Evolutionary conservation across 2,329 filamentous ascomycete species (phyloP).

Genomic region (Chalara sp.): DNA sequence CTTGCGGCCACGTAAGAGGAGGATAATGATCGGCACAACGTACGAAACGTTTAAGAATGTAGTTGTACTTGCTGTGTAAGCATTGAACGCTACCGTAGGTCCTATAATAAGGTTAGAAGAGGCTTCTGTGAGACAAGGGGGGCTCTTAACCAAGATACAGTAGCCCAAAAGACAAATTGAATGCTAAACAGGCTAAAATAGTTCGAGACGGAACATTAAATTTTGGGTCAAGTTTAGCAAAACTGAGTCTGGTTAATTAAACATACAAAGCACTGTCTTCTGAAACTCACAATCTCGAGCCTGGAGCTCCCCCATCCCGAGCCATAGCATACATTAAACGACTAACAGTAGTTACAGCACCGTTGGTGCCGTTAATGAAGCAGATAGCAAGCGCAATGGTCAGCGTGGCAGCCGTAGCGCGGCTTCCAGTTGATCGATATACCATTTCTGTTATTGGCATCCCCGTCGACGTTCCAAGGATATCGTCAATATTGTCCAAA

Average conservation of each 20-base stretch:
- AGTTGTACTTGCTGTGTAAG: conserved; percentile 37
- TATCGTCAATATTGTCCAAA: not conserved
- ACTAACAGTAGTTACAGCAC: conserved; percentile 33
- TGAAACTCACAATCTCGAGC: not conserved
- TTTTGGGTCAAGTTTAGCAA: not conserved
- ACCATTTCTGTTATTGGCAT: not conserved
- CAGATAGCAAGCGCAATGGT: conserved; percentile 36
- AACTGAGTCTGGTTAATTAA: not conserved
- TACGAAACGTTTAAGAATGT: conserved; percentile 40
- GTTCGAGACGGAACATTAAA: conserved; percentile 21
- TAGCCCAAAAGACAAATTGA: conserved; percentile 38
- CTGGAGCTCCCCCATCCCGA: conserved; percentile 27
- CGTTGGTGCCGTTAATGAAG: conserved; percentile 38
- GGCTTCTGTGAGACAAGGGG: no score
- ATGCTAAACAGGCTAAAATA: conserved; percentile 32
- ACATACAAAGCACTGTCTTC: no score
- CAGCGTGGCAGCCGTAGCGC: conserved; percentile 30
- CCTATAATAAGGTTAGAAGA: conserved; percentile 6
- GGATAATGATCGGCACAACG: conserved; percentile 29
- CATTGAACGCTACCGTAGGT: conserved; percentile 37
- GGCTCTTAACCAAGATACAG: conserved; percentile 29
- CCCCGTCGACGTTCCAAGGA: not conserved
- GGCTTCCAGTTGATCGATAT: not conserved
- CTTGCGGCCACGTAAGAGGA: not conserved
- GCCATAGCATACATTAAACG: conserved; percentile 38